A percentile compares a stretch with the other conserved stretches of the same genome.
These are phyloP conservation scores for Aureobasidium sp. DNA, from an alignment of 2,329 filamentous ascomycete species.

Conservation along the genomic window DNA sequence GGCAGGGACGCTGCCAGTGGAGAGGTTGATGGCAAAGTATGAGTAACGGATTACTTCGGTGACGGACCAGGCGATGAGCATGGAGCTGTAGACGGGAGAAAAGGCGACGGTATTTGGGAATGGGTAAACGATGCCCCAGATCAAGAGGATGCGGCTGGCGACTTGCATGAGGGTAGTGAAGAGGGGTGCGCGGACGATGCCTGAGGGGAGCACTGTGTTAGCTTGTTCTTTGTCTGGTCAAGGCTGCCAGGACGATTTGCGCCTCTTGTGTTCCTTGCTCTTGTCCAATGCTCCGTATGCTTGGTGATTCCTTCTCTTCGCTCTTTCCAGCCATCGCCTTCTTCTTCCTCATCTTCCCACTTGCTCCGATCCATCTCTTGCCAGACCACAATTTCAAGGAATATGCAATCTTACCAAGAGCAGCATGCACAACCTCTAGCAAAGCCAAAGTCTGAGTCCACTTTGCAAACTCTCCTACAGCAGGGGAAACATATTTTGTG, in stretches of 20 bases:
- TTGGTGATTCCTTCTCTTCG: too few relatives aligned
- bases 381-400: neutral
- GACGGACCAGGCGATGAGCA: conserved; percentile 80
- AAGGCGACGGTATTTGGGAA: conserved; percentile 57
- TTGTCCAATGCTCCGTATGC: too few relatives aligned
- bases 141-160: conserved; percentile 73
- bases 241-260: neutral
- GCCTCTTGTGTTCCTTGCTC: too few relatives aligned
- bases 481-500: conserved; percentile 51
- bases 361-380: neutral
- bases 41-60: conserved; percentile 92
- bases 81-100: conserved; percentile 59
- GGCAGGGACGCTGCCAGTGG: conserved; percentile 47
- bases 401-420: conserved; percentile 51
- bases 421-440: conserved; percentile 75
- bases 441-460: conserved; percentile 77
- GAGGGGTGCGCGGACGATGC: conserved; percentile 77
- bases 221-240: neutral
- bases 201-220: conserved; percentile 34
- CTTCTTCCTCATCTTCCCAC: too few relatives aligned
- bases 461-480: conserved; percentile 59
- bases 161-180: conserved; percentile 87
- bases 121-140: conserved; percentile 72
- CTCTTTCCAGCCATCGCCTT: neutral
- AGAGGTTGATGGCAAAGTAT: conserved; percentile 74